Percentiles rank a stretch among this genome's conserved stretches.
Evolutionary conservation across 768 basidiomycete species (phyloP).

Genomic region (Tricholoma sp.): DNA sequence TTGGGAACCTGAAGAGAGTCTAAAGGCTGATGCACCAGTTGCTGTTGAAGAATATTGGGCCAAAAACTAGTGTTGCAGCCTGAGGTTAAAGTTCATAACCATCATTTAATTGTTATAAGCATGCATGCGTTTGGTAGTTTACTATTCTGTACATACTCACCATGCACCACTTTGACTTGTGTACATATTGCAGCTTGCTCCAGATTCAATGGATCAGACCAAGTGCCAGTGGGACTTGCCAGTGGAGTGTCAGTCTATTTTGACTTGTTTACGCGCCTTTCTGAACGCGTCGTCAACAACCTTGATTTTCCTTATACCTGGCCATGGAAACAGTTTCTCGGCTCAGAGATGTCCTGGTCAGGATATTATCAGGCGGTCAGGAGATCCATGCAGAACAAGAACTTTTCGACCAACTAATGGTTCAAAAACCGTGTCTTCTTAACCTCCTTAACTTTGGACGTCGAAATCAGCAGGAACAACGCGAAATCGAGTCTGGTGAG

Average conservation of each 20-base stretch:
- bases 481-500: slow-evolving; percentile 64
- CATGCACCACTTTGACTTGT: not conserved
- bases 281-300: slow-evolving; percentile 7
- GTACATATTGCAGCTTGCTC: not conserved
- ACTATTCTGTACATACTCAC: not conserved
- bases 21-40: slow-evolving; percentile 45
- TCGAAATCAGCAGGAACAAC: slow-evolving; percentile 58
- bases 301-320: not conserved
- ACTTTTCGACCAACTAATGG: slow-evolving; percentile 69
- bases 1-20: slow-evolving; percentile 48
- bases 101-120: not conserved
- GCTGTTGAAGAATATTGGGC: slow-evolving; percentile 38
- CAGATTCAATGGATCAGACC: too few species aligned
- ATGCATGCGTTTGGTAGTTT: not conserved
- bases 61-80: too few species aligned
- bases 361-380: slow-evolving; percentile 40
- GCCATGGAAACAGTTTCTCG: slow-evolving; percentile 57
- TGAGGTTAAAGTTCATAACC: too few species aligned
- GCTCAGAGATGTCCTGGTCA: slow-evolving; percentile 49
- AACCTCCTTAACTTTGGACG: slow-evolving; percentile 62
- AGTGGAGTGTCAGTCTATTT: slow-evolving; percentile 4
- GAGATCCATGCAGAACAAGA: slow-evolving; percentile 59
- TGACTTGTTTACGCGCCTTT: slow-evolving; percentile 21
- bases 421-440: slow-evolving; percentile 58
- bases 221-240: too few species aligned